Evolutionary conservation across 2,329 filamentous ascomycete genomes (phyloP).

Genomic region (Aspergillus sergii): DNA sequence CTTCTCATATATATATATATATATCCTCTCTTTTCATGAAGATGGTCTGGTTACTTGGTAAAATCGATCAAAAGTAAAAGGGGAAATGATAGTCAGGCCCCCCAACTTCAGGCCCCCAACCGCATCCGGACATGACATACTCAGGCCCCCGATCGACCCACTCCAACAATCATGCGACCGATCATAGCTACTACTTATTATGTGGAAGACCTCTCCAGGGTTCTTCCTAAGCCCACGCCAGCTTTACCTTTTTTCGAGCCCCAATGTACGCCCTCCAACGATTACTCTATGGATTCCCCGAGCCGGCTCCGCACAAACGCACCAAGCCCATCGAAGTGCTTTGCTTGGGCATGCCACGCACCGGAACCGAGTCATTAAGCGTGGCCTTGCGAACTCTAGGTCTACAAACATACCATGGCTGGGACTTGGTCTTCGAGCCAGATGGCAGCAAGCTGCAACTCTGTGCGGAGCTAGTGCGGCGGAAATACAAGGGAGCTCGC

Average conservation of each 20-base stretch:
- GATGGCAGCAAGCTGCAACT: conserved; percentile 12
- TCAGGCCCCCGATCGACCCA: not conserved
- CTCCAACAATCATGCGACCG: not conserved
- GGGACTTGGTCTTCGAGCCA: conserved; percentile 17
- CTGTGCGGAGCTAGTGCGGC: conserved; percentile 8
- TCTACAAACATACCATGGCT: conserved; percentile 26
- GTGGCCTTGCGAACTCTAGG: conserved; percentile 27
- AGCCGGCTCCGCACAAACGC: conserved; percentile 9
- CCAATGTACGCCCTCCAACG: not conserved
- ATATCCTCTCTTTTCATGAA: too few species aligned
- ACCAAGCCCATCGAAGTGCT: conserved; percentile 25
- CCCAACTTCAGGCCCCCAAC: too few species aligned
- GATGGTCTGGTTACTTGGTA: too few species aligned
- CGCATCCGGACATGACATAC: not conserved
- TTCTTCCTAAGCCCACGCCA: not conserved
- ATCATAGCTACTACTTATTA: not conserved
- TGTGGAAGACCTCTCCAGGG: not conserved
- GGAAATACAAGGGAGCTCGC: conserved; percentile 16
- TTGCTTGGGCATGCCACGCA: conserved; percentile 27
- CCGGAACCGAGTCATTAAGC: conserved; percentile 28
- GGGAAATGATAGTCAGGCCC: not conserved
- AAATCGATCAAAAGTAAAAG: too few species aligned
- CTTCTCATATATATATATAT: too few species aligned
- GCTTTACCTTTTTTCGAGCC: not conserved
- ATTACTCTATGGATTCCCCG: conserved; percentile 6